phyloP scores from a whole-genome alignment of 306 rosid genomes.

The Sophora flavescens region DNA sequence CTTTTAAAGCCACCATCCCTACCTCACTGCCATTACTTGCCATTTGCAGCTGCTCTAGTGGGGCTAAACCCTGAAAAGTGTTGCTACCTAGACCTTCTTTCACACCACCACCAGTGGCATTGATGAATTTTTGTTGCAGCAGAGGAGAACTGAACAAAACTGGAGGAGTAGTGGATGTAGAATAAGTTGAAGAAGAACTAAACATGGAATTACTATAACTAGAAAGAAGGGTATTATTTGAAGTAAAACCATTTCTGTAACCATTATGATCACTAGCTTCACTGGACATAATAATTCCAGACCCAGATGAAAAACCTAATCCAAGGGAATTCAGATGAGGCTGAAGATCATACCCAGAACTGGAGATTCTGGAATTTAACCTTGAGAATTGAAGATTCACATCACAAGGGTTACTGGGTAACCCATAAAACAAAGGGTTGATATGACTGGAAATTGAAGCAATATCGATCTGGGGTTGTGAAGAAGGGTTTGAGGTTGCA shows the following conservation, averaged over 20 bases:
- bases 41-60: constrained; percentile 61
- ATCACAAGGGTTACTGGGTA: constrained; percentile 55
- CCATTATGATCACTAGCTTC: constrained; percentile 31
- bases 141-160: constrained; percentile 54
- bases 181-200: constrained; percentile 48
- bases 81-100: constrained; percentile 50
- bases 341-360: constrained; percentile 62
- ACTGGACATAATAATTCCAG: constrained; percentile 46
- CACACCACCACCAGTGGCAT: constrained; percentile 38
- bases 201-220: constrained; percentile 60
- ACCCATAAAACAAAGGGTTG: constrained; percentile 66
- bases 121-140: constrained; percentile 56
- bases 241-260: constrained; percentile 50
- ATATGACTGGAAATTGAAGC: constrained; percentile 51
- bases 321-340: constrained; percentile 59
- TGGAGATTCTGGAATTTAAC: constrained; percentile 48
- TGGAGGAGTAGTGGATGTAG: constrained; percentile 48
- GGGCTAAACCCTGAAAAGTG: constrained; percentile 53
- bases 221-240: constrained; percentile 50
- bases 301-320: constrained; percentile 68
- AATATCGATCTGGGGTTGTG: constrained; percentile 57
- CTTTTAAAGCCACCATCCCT: constrained; percentile 43
- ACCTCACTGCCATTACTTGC: constrained; percentile 30
- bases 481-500: constrained; percentile 42
- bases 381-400: constrained; percentile 59